These are phyloP conservation scores for Kandelia obovata DNA, from an alignment of 345 rosid species.

Conservation along the genomic window DNA sequence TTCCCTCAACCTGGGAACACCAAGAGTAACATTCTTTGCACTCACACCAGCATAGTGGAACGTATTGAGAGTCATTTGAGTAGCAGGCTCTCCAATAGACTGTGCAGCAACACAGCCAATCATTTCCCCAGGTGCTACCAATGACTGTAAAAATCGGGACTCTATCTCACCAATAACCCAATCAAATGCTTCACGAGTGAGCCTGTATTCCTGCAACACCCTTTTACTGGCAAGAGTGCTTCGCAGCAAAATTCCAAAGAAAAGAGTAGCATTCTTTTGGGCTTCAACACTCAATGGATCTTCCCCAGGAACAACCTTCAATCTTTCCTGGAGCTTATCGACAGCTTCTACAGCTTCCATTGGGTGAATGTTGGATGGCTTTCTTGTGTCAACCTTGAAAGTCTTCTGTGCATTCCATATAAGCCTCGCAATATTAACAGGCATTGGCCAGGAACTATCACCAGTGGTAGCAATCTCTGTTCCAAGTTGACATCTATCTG, in stretches of 20 bases:
- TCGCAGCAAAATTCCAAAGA: constrained; percentile 88
- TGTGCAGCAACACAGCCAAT: constrained; percentile 99
- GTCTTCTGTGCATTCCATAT: constrained; percentile 99
- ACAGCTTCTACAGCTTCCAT: constrained; percentile 96
- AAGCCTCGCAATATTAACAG: constrained; percentile 91
- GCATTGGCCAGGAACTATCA: constrained; percentile 87
- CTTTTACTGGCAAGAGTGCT: constrained; percentile 96
- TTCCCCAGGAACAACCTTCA: constrained; percentile 90
- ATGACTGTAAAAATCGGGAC: constrained; percentile 81
- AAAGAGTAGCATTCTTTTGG: constrained; percentile 96
- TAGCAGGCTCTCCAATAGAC: constrained; percentile 99
- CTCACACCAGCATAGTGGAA: constrained; percentile 99
- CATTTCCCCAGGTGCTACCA: constrained; percentile 98
- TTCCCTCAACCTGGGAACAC: constrained; percentile 95
- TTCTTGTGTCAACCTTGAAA: constrained; percentile 64
- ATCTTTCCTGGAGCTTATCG: constrained; percentile 92
- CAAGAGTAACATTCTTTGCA: constrained; percentile 98
- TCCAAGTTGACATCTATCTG: constrained; percentile 79
- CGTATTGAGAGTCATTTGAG: constrained; percentile 98
- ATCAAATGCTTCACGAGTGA: constrained; percentile 92
- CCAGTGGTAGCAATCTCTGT: constrained; percentile 93
- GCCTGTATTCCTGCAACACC: constrained; percentile 93
- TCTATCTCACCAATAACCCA: constrained; percentile 99
- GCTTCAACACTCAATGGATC: constrained; percentile 95
- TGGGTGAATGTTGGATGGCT: constrained; percentile 86